Evolutionary conservation across 345 rosid species (phyloP), one percentile per base, ranked within the genome.

Genomic region (Hirschfeldia incana): DNA sequence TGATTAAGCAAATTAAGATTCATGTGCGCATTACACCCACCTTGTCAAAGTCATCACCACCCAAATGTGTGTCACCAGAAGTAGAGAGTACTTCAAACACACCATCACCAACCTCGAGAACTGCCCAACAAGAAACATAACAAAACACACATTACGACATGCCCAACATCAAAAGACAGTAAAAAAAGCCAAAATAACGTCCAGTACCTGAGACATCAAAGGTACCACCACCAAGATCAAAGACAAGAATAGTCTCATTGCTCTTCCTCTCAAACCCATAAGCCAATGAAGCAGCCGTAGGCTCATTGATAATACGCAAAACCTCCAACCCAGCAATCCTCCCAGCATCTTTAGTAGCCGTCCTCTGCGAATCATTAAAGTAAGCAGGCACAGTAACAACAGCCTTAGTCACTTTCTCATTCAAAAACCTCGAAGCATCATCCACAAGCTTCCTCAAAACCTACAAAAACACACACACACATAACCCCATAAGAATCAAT

Each of bases 211-310:
- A 95, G 58, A 95, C 99, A 80, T 95, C 99, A 76, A 95, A 95
- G 21, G 99, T 95, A 80, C 99, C 99, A 85, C 98, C 98, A 76
- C 98, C 98, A 82, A 94, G 98, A 85, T 95, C 99, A 86, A 95
- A 95, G 0, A 95, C 99, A 32, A 95, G 89, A 67, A 95, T 95
- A 8, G 99, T 95, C 79, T 95, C 99, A 53, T 95, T 95, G 81
- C 81, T 91, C 84, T 95, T 95, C 81, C 77, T 95, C 76, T 95
- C 99, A 85, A 95, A 95, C 15, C 99, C 99, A 85, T 95, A 93
- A 2, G 99, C 99, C 84, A 95, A 82, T 0, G 99, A 91, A 46
- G 99, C 99, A 77, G 99, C 98, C 17, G 99, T 95, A 2, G 99
- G 99, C 72, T 95, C 99, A 60, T 95, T 95, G 77, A 95, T 95